Conservation (phyloP, 257 asterid genomes). For the Dorcoceras hygrometricum region DNA sequence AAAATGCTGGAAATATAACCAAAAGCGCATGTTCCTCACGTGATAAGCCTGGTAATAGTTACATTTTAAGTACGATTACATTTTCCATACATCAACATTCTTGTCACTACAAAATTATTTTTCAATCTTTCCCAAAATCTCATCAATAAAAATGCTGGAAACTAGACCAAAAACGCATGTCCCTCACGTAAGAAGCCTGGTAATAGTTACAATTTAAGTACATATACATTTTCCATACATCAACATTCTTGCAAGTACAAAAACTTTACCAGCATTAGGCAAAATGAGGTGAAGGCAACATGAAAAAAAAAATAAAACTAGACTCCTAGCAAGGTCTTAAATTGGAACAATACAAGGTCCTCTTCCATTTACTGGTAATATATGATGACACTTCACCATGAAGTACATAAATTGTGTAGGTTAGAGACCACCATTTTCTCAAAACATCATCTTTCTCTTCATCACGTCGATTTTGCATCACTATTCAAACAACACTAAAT, state of each 20-base stretch:
- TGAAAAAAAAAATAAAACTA: background rate
- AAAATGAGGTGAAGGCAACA: slow-evolving; percentile 1
- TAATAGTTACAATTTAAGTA: background rate
- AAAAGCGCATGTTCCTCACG: background rate
- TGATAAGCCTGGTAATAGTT: background rate
- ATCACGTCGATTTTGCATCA: slow-evolving; percentile 10
- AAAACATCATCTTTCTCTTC: slow-evolving; percentile 4
- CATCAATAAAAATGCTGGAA: background rate
- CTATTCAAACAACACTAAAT: slow-evolving; percentile 67
- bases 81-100: background rate
- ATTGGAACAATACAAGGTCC: background rate
- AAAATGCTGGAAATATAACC: background rate
- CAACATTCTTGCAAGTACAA: background rate
- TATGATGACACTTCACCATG: slow-evolving; percentile 18
- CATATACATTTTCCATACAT: background rate
- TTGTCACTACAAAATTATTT: no score
- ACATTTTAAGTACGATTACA: background rate
- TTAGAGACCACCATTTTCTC: slow-evolving; percentile 11
- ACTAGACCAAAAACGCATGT: background rate
- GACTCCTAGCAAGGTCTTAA: background rate
- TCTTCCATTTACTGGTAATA: slow-evolving; percentile 9
- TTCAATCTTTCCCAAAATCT: background rate
- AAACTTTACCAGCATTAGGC: background rate
- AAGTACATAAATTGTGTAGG: slow-evolving; percentile 22
- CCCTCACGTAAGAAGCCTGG: background rate